Evolutionary conservation across 2,329 filamentous ascomycete species (phyloP).

Genomic region (Ceratocystis eucalypticola): DNA sequence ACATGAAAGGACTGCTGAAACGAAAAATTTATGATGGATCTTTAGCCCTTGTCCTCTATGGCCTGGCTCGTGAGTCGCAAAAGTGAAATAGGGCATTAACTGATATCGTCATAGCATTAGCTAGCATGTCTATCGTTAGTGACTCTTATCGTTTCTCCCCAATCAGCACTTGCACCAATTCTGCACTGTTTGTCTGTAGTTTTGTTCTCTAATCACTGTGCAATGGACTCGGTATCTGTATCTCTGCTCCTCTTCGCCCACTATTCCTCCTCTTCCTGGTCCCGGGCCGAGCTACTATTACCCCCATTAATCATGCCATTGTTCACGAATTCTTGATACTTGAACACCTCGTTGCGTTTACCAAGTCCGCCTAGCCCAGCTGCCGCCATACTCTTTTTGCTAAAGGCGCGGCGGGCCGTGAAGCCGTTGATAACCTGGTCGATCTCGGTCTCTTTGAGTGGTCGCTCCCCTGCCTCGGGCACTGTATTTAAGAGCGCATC

Average conservation of each 20-base stretch:
- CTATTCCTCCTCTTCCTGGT: slow-evolving; percentile 16
- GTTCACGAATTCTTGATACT: slow-evolving; percentile 82
- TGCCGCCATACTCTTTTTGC: slow-evolving; percentile 34
- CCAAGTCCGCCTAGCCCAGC: slow-evolving; percentile 27
- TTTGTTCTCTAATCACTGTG: too few relatives aligned
- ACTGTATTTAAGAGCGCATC: slow-evolving; percentile 72
- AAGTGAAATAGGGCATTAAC: too few relatives aligned
- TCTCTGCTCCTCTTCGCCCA: not conserved
- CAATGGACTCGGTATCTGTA: not conserved
- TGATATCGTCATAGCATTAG: too few relatives aligned
- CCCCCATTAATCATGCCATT: slow-evolving; percentile 40
- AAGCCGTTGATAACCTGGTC: slow-evolving; percentile 82
- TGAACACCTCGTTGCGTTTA: slow-evolving; percentile 76
- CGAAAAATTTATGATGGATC: too few relatives aligned
- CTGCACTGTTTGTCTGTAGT: too few relatives aligned
- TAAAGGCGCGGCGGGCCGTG: slow-evolving; percentile 70
- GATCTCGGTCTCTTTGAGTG: slow-evolving; percentile 59
- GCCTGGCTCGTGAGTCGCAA: too few relatives aligned
- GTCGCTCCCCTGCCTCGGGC: slow-evolving; percentile 55
- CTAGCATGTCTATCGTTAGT: too few relatives aligned
- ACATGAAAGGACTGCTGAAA: too few relatives aligned
- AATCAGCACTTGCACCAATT: too few relatives aligned
- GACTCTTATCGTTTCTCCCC: too few relatives aligned
- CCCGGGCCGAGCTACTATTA: slow-evolving; percentile 4
- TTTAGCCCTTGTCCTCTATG: too few relatives aligned